Base-by-base conservation (phyloP, 2,329 filamentous ascomycete species). In the Fusarium tricinctum region DNA sequence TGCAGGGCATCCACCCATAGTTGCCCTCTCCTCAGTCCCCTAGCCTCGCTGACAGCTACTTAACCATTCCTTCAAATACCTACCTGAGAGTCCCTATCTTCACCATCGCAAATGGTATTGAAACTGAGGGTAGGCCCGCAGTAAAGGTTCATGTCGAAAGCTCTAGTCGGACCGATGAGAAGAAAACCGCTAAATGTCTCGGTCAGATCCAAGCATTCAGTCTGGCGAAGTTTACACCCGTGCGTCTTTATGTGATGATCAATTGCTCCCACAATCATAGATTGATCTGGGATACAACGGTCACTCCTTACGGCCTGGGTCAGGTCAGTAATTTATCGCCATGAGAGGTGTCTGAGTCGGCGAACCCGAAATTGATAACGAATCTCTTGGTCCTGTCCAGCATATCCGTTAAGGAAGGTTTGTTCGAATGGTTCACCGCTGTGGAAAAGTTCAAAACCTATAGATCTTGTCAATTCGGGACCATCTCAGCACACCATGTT, bases 321-420 rank as follows among this genome's bases (percentile, higher is more conserved):
- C 17, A n/a, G 8, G 15, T 38, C 2, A 38, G 17, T 38, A n/a
- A n/a, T 2, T 5, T 38, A 14, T 10, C 9, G n/a, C n/a, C 14
- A 19, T 10, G 3, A 20, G 0, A 4, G n/a, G 26, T n/a, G 6
- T 15, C 3, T 32, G 5, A 8, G 35, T 19, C 1, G 10, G 8
- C 23, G 26, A 13, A 46, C 44, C 5, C 19, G 28, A 28, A 23
- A 33, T 14, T 19, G 5, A 12, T 33, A 49, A 8, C 15, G 20
- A 19, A 46, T 20, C 14, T 46, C 44, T 6, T 46, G 12, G 5
- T 46, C 12, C 6, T 3, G 23, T 8, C 44, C 44, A 32, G 44
- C 44, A 10, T 17, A n/a, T 45, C 43, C 43, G 6, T 26, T 6
- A 14, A 45, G 17, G 15, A 17, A 17, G 7, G 15, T 35, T 35